Percentiles rank a stretch among this genome's conserved stretches.
phyloP scores from a whole-genome alignment of 768 basidiomycete genomes.

The Auriscalpium orientale region DNA sequence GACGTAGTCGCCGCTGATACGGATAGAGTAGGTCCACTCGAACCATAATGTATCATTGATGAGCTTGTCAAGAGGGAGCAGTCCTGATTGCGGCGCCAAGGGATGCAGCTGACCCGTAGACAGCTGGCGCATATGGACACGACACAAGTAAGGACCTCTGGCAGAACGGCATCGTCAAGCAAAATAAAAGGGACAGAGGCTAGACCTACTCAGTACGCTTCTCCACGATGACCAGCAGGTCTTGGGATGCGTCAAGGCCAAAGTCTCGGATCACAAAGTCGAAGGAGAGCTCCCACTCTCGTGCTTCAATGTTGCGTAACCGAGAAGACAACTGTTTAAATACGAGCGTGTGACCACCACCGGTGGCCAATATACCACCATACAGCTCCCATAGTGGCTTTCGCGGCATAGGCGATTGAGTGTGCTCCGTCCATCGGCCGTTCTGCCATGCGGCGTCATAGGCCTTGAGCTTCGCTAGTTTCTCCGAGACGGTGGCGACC shows the following conservation, averaged over 20 bases:
- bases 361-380: conserved; percentile 10
- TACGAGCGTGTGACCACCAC: neutral
- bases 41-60: neutral
- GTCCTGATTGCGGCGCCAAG: neutral
- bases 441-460: conserved; percentile 9
- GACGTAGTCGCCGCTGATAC: conserved; percentile 8
- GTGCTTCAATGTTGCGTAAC: conserved; percentile 9
- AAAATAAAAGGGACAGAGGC: too few relatives aligned
- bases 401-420: neutral
- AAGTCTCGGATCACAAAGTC: conserved; percentile 9
- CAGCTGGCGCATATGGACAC: conserved; percentile 1
- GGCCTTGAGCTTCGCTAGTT: neutral
- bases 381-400: conserved; percentile 12
- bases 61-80: conserved; percentile 6
- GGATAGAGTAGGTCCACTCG: conserved; percentile 8
- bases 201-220: neutral
- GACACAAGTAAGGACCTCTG: conserved; percentile 1
- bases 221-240: conserved; percentile 11
- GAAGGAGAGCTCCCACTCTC: conserved; percentile 8
- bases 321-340: conserved; percentile 12
- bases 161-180: neutral
- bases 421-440: conserved; percentile 3
- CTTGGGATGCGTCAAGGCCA: conserved; percentile 14
- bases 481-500: neutral
- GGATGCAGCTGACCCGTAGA: conserved; percentile 7